Percentiles rank a stretch among this genome's conserved stretches.
phyloP scores from a whole-genome alignment of 2,329 filamentous ascomycete species.

The Colletotrichum viniferum region DNA sequence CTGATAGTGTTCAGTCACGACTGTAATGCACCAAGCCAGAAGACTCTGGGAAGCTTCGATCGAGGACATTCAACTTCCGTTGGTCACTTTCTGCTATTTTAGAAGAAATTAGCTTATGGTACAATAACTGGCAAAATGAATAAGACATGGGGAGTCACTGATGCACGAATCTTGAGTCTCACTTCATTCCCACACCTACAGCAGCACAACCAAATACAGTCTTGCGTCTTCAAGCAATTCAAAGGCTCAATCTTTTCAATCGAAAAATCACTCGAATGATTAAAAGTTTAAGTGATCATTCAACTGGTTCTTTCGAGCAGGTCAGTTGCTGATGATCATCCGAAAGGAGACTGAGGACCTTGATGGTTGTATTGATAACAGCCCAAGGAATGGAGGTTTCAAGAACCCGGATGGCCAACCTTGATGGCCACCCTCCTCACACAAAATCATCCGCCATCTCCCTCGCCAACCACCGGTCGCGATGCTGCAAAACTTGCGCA shows the following conservation, averaged over 20 bases:
- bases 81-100: rapidly evolving
- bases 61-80: not conserved
- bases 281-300: not conserved
- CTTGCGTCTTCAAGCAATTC: not conserved
- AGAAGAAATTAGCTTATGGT: rapidly evolving
- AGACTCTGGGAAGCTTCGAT: not conserved
- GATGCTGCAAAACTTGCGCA: not conserved
- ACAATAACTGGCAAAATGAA: rapidly evolving
- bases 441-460: not conserved
- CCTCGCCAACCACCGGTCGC: not conserved
- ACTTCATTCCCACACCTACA: not conserved
- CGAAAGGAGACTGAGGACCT: slow-evolving; percentile 7
- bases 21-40: rapidly evolving
- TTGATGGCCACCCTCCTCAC: slow-evolving; percentile 12
- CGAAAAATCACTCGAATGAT: not conserved
- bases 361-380: slow-evolving; percentile 18
- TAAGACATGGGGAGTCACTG: not conserved
- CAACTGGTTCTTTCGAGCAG: not conserved
- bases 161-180: not conserved
- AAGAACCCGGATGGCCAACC: slow-evolving; percentile 22
- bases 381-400: not conserved
- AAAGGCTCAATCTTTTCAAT: not conserved
- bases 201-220: not conserved
- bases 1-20: not conserved
- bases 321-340: not conserved